A percentile compares a stretch with the other conserved stretches of the same genome.
phyloP scores from a whole-genome alignment of 805 yeast genomes.

The Lachancea nothofagi region DNA sequence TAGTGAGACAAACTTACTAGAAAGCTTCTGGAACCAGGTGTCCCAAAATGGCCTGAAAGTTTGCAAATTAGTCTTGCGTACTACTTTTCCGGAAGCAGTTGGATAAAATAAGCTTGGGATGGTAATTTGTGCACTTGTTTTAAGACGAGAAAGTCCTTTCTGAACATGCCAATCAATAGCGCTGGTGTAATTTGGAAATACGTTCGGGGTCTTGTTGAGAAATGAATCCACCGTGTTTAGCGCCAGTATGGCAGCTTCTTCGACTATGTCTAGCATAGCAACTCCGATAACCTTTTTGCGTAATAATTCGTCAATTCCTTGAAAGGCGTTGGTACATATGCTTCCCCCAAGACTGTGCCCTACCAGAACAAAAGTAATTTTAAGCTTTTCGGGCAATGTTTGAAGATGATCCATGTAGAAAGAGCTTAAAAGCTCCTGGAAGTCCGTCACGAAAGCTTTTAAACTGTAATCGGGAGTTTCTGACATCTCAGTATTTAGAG shows the following conservation, averaged over 20 bases:
- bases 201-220: slow-evolving; percentile 56
- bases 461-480: slow-evolving; percentile 37
- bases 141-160: slow-evolving; percentile 48
- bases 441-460: slow-evolving; percentile 53
- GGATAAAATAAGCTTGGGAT: slow-evolving; percentile 60
- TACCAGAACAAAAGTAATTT: slow-evolving; percentile 46
- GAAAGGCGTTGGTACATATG: slow-evolving; percentile 53
- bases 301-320: slow-evolving; percentile 18
- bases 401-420: slow-evolving; percentile 29
- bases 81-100: slow-evolving; percentile 23
- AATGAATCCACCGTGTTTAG: slow-evolving; percentile 62
- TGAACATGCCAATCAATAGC: slow-evolving; percentile 84
- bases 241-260: slow-evolving; percentile 79
- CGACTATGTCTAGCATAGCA: slow-evolving; percentile 84
- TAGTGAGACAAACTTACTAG: slow-evolving; percentile 44
- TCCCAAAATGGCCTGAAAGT: slow-evolving; percentile 68
- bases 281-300: slow-evolving; percentile 52
- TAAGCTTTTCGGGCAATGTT: slow-evolving; percentile 8
- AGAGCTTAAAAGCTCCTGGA: slow-evolving; percentile 40
- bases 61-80: slow-evolving; percentile 63
- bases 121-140: slow-evolving; percentile 63
- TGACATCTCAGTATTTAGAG: slow-evolving; percentile 11
- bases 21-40: slow-evolving; percentile 73
- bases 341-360: slow-evolving; percentile 97
- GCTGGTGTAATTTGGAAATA: slow-evolving; percentile 45